Evolutionary conservation across 2,329 filamentous ascomycete genomes (phyloP).

Genomic region (Xylaria sp.): DNA sequence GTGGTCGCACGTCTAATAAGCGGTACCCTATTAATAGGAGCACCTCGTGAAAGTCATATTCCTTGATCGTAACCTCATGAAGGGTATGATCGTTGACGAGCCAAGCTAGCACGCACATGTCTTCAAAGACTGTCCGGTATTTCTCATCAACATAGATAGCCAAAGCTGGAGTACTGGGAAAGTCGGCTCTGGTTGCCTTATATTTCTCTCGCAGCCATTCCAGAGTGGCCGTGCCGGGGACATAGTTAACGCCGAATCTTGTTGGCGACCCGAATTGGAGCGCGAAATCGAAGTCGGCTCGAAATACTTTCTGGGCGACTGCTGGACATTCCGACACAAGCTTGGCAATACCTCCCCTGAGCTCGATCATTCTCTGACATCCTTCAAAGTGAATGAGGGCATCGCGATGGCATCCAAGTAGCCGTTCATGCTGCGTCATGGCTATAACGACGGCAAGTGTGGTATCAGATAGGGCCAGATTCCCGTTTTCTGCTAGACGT

Average conservation of each 20-base stretch:
- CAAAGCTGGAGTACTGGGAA: not conserved
- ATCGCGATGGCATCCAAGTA: constrained; percentile 40
- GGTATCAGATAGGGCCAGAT: constrained; percentile 43
- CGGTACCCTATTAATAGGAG: constrained; percentile 45
- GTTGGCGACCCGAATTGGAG: constrained; percentile 41
- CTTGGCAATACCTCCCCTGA: constrained; percentile 47
- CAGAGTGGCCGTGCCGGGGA: constrained; percentile 19
- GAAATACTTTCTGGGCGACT: constrained; percentile 43
- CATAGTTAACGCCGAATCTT: constrained; percentile 26
- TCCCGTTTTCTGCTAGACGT: constrained; percentile 37
- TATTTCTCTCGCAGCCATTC: constrained; percentile 15
- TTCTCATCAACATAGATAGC: constrained; percentile 11
- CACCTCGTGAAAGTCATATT: constrained; percentile 44
- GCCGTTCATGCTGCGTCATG: constrained; percentile 45
- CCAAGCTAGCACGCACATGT: constrained; percentile 37
- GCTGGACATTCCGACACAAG: constrained; percentile 36
- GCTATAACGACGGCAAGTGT: constrained; percentile 48
- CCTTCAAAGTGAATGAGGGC: constrained; percentile 49
- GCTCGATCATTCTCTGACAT: constrained; percentile 45
- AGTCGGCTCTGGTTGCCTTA: not conserved
- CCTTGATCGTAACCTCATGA: constrained; percentile 34
- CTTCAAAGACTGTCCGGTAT: constrained; percentile 34
- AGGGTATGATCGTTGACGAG: constrained; percentile 37
- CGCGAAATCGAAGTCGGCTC: constrained; percentile 45
- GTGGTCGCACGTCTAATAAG: constrained; percentile 40